A percentile compares a stretch with the other conserved stretches of the same genome.
Conservation (phyloP, 352 stramenopile species). For the Phytophthora ramorum region DNA sequence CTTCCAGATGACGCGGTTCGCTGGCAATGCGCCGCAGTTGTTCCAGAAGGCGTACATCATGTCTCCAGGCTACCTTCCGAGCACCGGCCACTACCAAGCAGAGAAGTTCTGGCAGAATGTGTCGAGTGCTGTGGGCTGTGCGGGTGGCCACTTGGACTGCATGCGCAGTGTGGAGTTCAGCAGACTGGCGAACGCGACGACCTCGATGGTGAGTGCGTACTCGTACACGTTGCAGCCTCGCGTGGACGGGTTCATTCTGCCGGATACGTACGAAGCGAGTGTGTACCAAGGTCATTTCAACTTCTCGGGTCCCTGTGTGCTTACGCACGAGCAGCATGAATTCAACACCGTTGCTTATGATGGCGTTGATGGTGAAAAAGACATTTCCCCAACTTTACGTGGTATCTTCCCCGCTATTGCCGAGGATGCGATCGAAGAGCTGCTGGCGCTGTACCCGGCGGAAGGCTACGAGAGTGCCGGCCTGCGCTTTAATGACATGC, state of each 20-base stretch:
- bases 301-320: constrained; percentile 25
- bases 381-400: too few species aligned
- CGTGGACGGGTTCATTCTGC: constrained; percentile 33
- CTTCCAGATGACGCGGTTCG: constrained; percentile 38
- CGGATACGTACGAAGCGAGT: constrained; percentile 31
- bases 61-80: constrained; percentile 27
- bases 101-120: constrained; percentile 41
- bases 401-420: too few species aligned
- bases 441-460: too few species aligned
- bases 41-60: constrained; percentile 41
- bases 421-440: too few species aligned
- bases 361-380: too few species aligned
- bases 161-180: constrained; percentile 33
- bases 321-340: constrained; percentile 13
- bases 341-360: too few species aligned
- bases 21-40: constrained; percentile 23
- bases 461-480: too few species aligned
- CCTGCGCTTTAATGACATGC: too few species aligned
- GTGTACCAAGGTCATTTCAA: constrained; percentile 35
- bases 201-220: constrained; percentile 13
- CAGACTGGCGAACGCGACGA: constrained; percentile 6
- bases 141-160: constrained; percentile 26
- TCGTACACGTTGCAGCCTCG: constrained; percentile 36
- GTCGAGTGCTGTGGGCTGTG: constrained; percentile 23
- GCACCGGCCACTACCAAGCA: constrained; percentile 28